Conservation (phyloP, 1,284 basidiomycete species). For the Meira miltonrushii region DNA sequence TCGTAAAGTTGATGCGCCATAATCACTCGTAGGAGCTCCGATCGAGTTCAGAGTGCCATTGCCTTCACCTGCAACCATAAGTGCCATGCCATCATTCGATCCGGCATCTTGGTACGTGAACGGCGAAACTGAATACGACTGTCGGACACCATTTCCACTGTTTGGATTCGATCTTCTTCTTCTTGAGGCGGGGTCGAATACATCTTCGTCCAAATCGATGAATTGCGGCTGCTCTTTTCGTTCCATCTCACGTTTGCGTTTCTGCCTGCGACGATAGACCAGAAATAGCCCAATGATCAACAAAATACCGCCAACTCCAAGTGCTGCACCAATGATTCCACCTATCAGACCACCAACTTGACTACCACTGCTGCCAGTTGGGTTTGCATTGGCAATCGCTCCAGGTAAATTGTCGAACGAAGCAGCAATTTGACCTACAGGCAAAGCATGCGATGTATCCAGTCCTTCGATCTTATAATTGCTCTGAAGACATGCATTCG, state of each 20-base stretch:
- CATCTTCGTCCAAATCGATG: constrained; percentile 33
- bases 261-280: constrained; percentile 28
- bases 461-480: constrained; percentile 15
- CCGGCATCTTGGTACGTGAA: constrained; percentile 24
- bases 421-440: constrained; percentile 19
- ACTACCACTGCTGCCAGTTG: constrained; percentile 1
- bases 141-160: constrained; percentile 10
- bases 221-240: constrained; percentile 33
- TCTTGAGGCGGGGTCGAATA: constrained; percentile 7
- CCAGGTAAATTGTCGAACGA: constrained; percentile 25
- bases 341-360: constrained; percentile 30
- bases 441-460: constrained; percentile 11
- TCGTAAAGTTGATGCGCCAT: no score
- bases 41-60: no score
- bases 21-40: no score
- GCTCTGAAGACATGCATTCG: constrained; percentile 16
- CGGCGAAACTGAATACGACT: constrained; percentile 25
- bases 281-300: constrained; percentile 26
- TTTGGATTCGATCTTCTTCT: not conserved
- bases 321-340: constrained; percentile 35
- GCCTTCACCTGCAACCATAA: no score
- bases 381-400: constrained; percentile 18
- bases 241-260: constrained; percentile 22
- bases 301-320: constrained; percentile 27
- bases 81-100: no score